Percentiles rank a stretch among this genome's conserved stretches.
phyloP scores from a whole-genome alignment of 345 rosid genomes.

The Bruguiera parviflora region DNA sequence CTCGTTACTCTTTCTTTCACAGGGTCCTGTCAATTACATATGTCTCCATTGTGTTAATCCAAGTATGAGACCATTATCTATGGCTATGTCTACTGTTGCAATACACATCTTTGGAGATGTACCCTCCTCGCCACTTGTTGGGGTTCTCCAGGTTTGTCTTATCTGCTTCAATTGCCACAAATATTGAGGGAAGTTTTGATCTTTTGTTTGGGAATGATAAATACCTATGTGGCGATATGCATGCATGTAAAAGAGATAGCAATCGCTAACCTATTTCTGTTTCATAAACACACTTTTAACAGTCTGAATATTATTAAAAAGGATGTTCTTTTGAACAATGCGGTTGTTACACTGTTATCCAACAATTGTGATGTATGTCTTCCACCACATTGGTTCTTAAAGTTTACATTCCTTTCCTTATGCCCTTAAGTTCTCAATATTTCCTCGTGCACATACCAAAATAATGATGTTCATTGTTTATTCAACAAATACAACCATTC shows the following conservation, averaged over 20 bases:
- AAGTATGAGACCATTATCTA: slow-evolving; percentile 84
- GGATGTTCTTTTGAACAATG: no score
- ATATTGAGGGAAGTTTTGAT: not conserved
- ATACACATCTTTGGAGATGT: slow-evolving; percentile 96
- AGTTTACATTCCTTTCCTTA: no score
- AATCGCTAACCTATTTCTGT: not conserved
- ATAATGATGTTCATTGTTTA: no score
- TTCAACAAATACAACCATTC: not conserved
- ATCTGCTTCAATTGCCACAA: slow-evolving; percentile 2
- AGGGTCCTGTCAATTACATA: slow-evolving; percentile 95
- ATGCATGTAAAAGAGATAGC: not conserved
- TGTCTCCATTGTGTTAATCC: slow-evolving; percentile 92
- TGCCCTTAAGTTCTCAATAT: no score
- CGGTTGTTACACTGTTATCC: no score
- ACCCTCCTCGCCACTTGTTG: slow-evolving; percentile 97
- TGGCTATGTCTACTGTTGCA: slow-evolving; percentile 89
- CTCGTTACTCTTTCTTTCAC: slow-evolving; percentile 1
- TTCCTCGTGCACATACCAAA: no score
- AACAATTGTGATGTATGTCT: no score
- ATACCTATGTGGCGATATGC: not conserved
- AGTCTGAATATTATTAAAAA: no score
- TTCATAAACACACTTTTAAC: not conserved
- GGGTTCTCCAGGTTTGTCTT: slow-evolving; percentile 70
- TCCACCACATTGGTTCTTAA: no score
- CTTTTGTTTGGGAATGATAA: not conserved